These are phyloP conservation scores for Miamiensis avidus DNA, from an alignment of 169 alveolate species.

Conservation along the genomic window DNA sequence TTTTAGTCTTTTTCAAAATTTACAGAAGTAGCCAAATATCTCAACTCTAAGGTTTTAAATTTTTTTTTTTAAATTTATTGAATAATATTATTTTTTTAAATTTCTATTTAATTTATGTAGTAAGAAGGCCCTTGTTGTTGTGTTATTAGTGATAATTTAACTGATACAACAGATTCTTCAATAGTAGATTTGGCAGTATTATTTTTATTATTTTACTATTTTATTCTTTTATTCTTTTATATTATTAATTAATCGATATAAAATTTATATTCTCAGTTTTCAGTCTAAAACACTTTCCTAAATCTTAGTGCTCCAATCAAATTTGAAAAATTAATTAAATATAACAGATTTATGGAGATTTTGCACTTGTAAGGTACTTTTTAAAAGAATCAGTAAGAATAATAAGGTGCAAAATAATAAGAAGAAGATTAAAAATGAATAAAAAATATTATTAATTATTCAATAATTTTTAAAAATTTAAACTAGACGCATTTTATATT, in stretches of 20 bases:
- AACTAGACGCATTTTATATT: too few relatives aligned
- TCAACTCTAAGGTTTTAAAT: neutral
- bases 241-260: conserved; percentile 2
- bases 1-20: neutral
- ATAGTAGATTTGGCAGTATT: conserved; percentile 22
- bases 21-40: conserved; percentile 15
- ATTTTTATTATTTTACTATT: neutral
- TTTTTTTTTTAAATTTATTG: neutral
- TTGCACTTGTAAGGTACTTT: conserved; percentile 2
- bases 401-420: too few relatives aligned
- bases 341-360: conserved; percentile 30
- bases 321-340: conserved; percentile 36
- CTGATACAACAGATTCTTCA: conserved; percentile 5
- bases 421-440: too few relatives aligned
- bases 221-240: neutral
- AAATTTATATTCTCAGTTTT: conserved; percentile 5
- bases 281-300: conserved; percentile 19
- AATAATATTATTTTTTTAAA: neutral
- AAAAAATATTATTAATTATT: too few relatives aligned
- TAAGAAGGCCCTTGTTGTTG: neutral
- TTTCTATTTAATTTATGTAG: neutral
- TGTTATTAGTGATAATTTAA: conserved; percentile 16
- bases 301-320: conserved; percentile 35
- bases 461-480: too few relatives aligned
- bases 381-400: too few relatives aligned